A percentile compares a stretch with the other conserved stretches of the same genome.
phyloP scores from a whole-genome alignment of 208 protist species.

The Crithidia sp. region DNA sequence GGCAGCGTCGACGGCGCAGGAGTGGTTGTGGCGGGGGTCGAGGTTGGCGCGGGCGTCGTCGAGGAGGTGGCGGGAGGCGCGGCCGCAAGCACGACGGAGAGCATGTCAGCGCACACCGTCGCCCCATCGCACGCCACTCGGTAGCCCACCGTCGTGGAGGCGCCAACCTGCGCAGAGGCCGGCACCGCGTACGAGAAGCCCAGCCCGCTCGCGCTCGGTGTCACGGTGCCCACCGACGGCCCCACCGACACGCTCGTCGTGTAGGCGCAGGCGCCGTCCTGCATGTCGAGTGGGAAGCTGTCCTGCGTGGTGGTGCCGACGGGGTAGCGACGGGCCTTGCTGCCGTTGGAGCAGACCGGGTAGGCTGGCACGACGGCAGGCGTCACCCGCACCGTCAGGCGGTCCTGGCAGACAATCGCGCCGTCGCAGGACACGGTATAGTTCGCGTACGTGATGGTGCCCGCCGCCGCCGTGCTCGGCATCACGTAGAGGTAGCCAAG shows the following conservation, averaged over 20 bases:
- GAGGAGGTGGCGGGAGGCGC: slow-evolving; percentile 10
- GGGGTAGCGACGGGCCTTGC: slow-evolving; percentile 31
- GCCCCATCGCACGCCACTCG: slow-evolving; percentile 37
- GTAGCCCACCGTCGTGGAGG: slow-evolving; percentile 34
- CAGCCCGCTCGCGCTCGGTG: slow-evolving; percentile 12
- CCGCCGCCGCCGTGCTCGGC: slow-evolving; percentile 9
- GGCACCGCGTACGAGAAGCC: slow-evolving; percentile 31
- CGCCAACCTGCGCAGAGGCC: slow-evolving; percentile 16
- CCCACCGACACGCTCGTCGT: slow-evolving; percentile 25
- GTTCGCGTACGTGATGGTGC: slow-evolving; percentile 12
- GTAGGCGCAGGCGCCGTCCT: slow-evolving; percentile 35
- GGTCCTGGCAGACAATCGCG: slow-evolving; percentile 39
- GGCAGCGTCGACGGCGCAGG: slow-evolving; percentile 15
- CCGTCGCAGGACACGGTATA: slow-evolving; percentile 37
- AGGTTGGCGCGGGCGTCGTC: not conserved
- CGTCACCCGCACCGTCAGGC: slow-evolving; percentile 13
- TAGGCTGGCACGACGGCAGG: not conserved
- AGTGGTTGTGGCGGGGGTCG: slow-evolving; percentile 9
- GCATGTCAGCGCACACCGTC: slow-evolving; percentile 43
- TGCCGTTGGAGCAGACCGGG: slow-evolving; percentile 24
- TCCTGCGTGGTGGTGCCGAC: slow-evolving; percentile 17
- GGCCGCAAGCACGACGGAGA: slow-evolving; percentile 25
- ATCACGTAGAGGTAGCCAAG: slow-evolving; percentile 34
- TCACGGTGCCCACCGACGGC: slow-evolving; percentile 28
- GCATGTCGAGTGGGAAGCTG: slow-evolving; percentile 42